Percentiles rank a stretch among this genome's conserved stretches.
phyloP scores from a whole-genome alignment of 2,329 filamentous ascomycete genomes.

The Colletotrichum endophyticum region DNA sequence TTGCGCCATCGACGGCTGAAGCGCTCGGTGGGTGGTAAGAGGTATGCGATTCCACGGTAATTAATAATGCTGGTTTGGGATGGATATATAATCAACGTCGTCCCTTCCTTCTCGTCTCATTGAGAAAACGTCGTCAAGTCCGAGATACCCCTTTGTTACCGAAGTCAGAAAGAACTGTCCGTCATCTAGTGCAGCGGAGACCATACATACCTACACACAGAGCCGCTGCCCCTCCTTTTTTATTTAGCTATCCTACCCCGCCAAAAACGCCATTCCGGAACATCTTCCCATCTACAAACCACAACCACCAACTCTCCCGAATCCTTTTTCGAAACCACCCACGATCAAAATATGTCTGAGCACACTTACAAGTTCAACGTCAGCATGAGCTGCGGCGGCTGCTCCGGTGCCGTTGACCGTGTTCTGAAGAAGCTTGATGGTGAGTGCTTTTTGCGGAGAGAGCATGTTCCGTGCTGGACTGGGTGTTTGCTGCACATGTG shows the following conservation, averaged over 20 bases:
- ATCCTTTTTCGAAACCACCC: background rate
- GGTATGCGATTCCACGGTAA: background rate
- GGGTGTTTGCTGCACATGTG: background rate
- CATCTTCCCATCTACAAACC: constrained; percentile 6
- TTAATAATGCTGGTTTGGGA: constrained; percentile 16
- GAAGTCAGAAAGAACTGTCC: background rate
- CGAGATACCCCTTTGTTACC: background rate
- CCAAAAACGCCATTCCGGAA: constrained; percentile 14
- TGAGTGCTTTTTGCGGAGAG: constrained; percentile 46
- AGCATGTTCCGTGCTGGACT: background rate
- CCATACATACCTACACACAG: background rate
- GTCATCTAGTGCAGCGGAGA: background rate
- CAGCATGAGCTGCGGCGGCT: constrained; percentile 93
- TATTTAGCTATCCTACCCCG: constrained; percentile 8
- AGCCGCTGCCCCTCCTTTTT: constrained; percentile 13
- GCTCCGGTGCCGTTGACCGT: constrained; percentile 90
- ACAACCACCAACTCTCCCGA: background rate
- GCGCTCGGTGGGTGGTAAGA: background rate
- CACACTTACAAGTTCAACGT: constrained; percentile 97
- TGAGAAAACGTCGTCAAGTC: background rate
- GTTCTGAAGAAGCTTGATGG: constrained; percentile 92
- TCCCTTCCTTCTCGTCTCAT: background rate
- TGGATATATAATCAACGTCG: constrained; percentile 6
- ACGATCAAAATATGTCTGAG: constrained; percentile 72
- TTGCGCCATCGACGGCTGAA: constrained; percentile 16